Base-by-base conservation (phyloP, 768 basidiomycete genomes). In the Amanita pseudoporphyria region DNA sequence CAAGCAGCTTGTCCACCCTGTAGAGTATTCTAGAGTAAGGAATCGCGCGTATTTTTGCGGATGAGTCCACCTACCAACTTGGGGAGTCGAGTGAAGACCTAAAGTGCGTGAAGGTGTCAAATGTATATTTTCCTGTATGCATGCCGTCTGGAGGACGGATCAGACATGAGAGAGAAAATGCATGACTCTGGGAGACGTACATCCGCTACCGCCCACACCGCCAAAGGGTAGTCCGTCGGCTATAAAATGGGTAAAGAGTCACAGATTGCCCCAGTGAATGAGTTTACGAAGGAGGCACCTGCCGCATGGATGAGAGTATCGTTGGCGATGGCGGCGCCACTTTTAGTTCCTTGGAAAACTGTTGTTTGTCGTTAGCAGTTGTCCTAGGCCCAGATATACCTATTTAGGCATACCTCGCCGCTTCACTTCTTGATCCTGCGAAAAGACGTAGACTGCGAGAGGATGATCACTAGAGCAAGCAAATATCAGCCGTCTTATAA, bases 21-120 rank as follows among this genome's bases (percentile, higher is more conserved):
- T 22, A 28, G 39, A 38, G 19, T 13, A 13, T 36, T 6, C 14
- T 37, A 39, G 19, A n/a, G 13, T 14, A 13, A 22, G 4, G 24
- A 14, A 31, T 28, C 2, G n/a, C n/a, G n/a, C 9, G 19, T 40
- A 5, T 12, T 12, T 32, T 21, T 18, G 41, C 32, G 24, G 58
- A 64, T 73, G 49, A 59, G 51, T 12, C 28, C 19, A 55, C 70
- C 38, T 53, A 83, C 82, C 75, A 78, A 60, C 70, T 62, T 3
- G 84, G 82, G 19, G 77, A 73, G 53, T 84, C 77, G 31, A 77
- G 45, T 0, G 82, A 76, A 4, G 81, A 60, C 45, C 90, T 76
- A 21, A 76, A 55, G 60, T 91, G 87, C 0, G 87, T 88, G 66
- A 93, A 92, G 59, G 75, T 68, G 52, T 88, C 84, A 55, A 91